A percentile compares a stretch with the other conserved stretches of the same genome.
phyloP scores from a whole-genome alignment of 139 green algal species.

The Edaphochlamys debaryana region DNA sequence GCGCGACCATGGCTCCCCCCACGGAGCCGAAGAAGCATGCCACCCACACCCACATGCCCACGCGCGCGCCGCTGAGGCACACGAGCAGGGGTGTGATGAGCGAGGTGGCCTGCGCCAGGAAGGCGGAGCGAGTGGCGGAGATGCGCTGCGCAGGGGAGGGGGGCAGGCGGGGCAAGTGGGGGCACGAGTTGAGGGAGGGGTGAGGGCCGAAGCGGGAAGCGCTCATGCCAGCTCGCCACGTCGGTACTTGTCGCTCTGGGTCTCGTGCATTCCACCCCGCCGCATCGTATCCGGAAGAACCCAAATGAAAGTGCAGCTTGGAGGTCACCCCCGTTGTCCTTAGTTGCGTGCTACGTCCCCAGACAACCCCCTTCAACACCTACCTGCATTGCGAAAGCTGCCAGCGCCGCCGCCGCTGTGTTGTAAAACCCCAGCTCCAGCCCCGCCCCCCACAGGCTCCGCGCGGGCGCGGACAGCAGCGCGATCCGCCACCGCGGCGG shows the following conservation, averaged over 20 bases:
- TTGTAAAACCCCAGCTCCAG: slow-evolving; percentile 32
- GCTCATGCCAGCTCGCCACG: too few species aligned
- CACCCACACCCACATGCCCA: slow-evolving; percentile 2
- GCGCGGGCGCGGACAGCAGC: neutral
- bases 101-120: slow-evolving; percentile 36
- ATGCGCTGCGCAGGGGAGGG: slow-evolving; percentile 10
- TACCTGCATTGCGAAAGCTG: neutral
- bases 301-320: too few species aligned
- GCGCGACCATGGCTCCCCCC: slow-evolving; percentile 23
- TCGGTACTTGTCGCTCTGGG: too few species aligned
- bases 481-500: slow-evolving; percentile 1
- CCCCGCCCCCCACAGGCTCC: slow-evolving; percentile 8
- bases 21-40: slow-evolving; percentile 11
- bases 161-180: too few species aligned
- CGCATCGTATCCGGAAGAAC: too few species aligned
- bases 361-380: too few species aligned
- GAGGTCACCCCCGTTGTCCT: too few species aligned
- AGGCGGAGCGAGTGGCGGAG: slow-evolving; percentile 19
- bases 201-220: too few species aligned
- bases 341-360: too few species aligned
- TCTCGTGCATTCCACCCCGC: too few species aligned
- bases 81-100: slow-evolving; percentile 37
- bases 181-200: too few species aligned
- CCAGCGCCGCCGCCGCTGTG: slow-evolving; percentile 19
- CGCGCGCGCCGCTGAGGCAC: neutral